Percentiles rank a stretch among this genome's conserved stretches.
Evolutionary conservation across 352 stramenopile species (phyloP).

Genomic region (Globisporangium cystogenes): DNA sequence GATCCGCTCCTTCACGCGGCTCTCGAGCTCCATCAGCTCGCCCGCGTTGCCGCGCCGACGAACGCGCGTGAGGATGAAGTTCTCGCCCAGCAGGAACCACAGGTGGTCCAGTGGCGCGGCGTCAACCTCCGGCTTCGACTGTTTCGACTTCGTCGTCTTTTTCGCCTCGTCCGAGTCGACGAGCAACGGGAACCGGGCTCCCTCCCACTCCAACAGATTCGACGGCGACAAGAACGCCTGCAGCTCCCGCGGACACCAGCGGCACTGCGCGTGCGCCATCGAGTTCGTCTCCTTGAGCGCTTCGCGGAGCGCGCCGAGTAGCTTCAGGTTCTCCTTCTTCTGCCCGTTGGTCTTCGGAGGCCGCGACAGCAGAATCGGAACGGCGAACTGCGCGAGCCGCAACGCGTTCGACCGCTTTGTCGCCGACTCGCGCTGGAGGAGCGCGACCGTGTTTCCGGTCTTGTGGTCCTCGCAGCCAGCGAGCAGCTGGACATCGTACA

Average conservation of each 20-base stretch:
- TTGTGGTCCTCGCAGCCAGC: slow-evolving; percentile 56
- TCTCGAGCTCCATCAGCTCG: slow-evolving; percentile 60
- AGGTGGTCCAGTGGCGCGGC: slow-evolving; percentile 34
- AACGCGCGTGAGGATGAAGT: slow-evolving; percentile 59
- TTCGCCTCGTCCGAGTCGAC: background rate
- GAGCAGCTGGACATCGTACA: slow-evolving; percentile 73
- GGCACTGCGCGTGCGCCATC: slow-evolving; percentile 3
- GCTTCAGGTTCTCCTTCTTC: slow-evolving; percentile 70
- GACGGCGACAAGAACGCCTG: slow-evolving; percentile 33
- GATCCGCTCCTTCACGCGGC: slow-evolving; percentile 44
- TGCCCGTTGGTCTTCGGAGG: slow-evolving; percentile 59
- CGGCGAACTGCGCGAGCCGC: slow-evolving; percentile 39
- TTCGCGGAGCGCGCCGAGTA: slow-evolving; percentile 51
- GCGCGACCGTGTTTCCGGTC: slow-evolving; percentile 27
- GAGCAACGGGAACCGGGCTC: slow-evolving; percentile 5
- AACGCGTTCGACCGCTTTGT: slow-evolving; percentile 21
- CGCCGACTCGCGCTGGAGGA: slow-evolving; percentile 12
- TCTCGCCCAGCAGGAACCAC: slow-evolving; percentile 69
- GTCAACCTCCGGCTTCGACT: background rate
- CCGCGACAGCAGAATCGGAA: slow-evolving; percentile 51
- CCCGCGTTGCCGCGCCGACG: slow-evolving; percentile 49
- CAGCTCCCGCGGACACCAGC: slow-evolving; percentile 3
- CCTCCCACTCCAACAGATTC: slow-evolving; percentile 25
- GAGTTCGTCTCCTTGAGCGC: slow-evolving; percentile 20
- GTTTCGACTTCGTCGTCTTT: too few relatives aligned